phyloP scores from a whole-genome alignment of 192 early-diverging fungal genomes.

The Podila verticillata region DNA sequence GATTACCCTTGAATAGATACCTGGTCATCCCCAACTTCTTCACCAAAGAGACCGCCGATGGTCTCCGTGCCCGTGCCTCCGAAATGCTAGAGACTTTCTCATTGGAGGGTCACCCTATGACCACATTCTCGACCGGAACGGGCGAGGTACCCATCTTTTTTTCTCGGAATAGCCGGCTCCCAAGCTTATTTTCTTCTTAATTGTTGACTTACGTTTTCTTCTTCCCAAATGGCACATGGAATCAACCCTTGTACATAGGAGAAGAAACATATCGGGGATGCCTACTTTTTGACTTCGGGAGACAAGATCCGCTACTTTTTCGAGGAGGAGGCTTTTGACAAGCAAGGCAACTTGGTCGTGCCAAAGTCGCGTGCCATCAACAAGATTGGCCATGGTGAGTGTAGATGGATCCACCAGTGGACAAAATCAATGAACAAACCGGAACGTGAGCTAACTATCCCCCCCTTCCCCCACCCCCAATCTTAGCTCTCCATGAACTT shows the following conservation, averaged over 20 bases:
- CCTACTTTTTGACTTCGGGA: constrained; percentile 88
- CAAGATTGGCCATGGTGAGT: constrained; percentile 88
- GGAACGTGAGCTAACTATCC: neutral
- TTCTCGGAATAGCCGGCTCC: too few species aligned
- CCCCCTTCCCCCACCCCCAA: too few species aligned
- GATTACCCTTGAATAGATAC: constrained; percentile 49
- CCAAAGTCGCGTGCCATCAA: constrained; percentile 78
- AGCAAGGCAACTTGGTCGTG: constrained; percentile 67
- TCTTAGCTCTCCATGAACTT: constrained; percentile 75
- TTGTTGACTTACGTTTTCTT: too few species aligned
- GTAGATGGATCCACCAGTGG: neutral
- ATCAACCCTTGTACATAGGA: constrained; percentile 16
- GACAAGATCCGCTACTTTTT: constrained; percentile 91
- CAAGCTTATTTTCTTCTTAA: too few species aligned
- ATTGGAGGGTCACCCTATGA: constrained; percentile 76
- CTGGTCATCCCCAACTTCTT: constrained; percentile 77
- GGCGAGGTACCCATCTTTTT: constrained; percentile 38
- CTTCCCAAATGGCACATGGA: too few species aligned
- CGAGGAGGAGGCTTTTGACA: constrained; percentile 84
- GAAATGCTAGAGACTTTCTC: constrained; percentile 73
- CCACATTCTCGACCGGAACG: constrained; percentile 78
- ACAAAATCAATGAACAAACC: too few species aligned
- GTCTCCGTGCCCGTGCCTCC: constrained; percentile 56
- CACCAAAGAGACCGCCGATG: constrained; percentile 52
- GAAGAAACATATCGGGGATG: constrained; percentile 80